Evolutionary conservation across 768 basidiomycete species (phyloP), one percentile per base, ranked within the genome.

Genomic region (Tubosaeta sp.): DNA sequence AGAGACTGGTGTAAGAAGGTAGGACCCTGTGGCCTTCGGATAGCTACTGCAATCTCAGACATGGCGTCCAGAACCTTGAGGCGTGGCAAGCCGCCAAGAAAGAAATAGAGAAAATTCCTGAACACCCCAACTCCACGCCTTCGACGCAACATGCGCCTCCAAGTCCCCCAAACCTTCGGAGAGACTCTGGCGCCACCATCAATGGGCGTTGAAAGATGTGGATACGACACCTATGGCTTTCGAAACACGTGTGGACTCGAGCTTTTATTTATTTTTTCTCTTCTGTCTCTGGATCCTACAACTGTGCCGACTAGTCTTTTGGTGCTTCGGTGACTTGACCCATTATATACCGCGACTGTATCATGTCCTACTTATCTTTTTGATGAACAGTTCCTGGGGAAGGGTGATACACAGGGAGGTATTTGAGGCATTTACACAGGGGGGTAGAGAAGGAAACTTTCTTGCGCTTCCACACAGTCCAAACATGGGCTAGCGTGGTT

Each of bases 1-100:
- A 81, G 88, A 46, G 97, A 98, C 60, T 98, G 95, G 95, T 95
- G 93, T 70, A 86, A 89, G 75, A 91, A 94, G 85, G 95, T 93
- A 54, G 32, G 59, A 48, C 22, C 47, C 51, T 46, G 22, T 34
- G 19, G 10, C 48, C 48, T 51, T 43, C 13, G 51, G 45, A 38
- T 49, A 46, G n/a, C 35, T 49, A 6, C 46, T 43, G 45, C 49
- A 47, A 59, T 47, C 50, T 67, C 50, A 59, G 52, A 48, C 43
- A 26, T 52, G 54, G 55, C 51, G 29, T 50, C 45, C 59, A 97
- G 95, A 99, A 98, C 72, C 76, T 99, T 46, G 91, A 97, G 64
- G 90, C 88, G 48, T 99, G 97, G 97, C 88, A 95, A 72, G 93
- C 93, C 62, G 97, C 93, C 9, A 91, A 91, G 75, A 82, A 80